Evolutionary conservation across 2,329 filamentous ascomycete genomes (phyloP).

Genomic region (Colletotrichum sp.): DNA sequence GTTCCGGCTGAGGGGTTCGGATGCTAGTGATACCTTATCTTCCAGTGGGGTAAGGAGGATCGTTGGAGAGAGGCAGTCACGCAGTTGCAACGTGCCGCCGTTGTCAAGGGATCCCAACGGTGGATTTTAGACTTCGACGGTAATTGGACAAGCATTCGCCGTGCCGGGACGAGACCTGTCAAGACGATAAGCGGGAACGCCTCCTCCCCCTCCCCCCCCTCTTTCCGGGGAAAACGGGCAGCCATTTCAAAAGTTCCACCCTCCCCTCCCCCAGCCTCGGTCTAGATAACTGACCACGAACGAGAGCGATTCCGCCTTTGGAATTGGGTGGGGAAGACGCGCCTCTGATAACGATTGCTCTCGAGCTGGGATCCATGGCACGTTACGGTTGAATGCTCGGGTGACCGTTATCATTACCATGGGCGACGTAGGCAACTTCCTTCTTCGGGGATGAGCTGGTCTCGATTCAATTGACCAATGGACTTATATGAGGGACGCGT

Average conservation of each 20-base stretch:
- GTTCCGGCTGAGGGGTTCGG: background rate
- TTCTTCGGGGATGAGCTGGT: background rate
- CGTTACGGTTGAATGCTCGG: slow-evolving; percentile 4
- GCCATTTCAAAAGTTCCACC: background rate
- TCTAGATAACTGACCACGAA: background rate
- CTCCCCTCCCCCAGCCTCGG: background rate
- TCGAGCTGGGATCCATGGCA: background rate
- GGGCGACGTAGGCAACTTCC: background rate
- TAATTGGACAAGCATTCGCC: slow-evolving; percentile 14
- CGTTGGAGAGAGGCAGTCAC: background rate
- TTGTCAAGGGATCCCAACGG: background rate
- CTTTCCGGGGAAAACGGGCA: slow-evolving; percentile 5
- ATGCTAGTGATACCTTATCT: slow-evolving; percentile 5
- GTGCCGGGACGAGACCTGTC: slow-evolving; percentile 15
- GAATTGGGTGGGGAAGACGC: background rate
- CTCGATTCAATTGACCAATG: background rate
- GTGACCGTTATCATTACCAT: background rate
- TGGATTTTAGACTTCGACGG: background rate
- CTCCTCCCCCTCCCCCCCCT: background rate
- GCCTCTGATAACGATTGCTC: background rate
- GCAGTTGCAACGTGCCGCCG: slow-evolving; percentile 2
- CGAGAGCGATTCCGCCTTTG: background rate
- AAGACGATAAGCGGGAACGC: slow-evolving; percentile 16
- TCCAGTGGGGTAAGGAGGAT: background rate
- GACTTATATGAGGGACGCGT: background rate